Evolutionary conservation across 2,329 filamentous ascomycete species (phyloP), one percentile per base, ranked within the genome.

Genomic region (Fusarium mundagurra): DNA sequence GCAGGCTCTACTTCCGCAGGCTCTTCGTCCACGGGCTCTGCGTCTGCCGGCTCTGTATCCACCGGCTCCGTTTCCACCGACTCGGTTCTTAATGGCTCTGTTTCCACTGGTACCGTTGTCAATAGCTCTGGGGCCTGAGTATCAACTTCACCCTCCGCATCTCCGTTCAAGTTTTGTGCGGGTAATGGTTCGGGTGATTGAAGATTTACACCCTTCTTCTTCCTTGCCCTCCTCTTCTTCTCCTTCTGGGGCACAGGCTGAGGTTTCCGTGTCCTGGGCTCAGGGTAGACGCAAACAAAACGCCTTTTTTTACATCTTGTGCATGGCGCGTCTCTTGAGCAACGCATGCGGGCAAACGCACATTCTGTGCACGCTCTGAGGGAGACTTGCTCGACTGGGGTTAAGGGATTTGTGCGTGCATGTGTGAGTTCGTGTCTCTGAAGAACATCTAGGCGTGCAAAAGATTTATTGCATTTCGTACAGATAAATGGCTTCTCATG

Each of bases 401-500:
- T 22, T 33, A 43, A 34, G 10, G n/a, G 24, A 31, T 39, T 33
- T 24, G 18, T 33, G 20, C 72, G 72, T 16, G 22, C 47, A 7
- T 75, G 73, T 7, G 72, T 73, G 8, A 54, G 27, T 16, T 53
- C 47, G 27, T 75, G 73, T 8, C 72, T 72, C 16, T 67, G 58
- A 7, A 75, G 38, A 18, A 75, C 69, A 31, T 75, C 73, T 29
- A 57, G 62, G 6, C 73, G 72, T 2, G 73, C 62, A 47, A 75
- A 75, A 6, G 65, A 68, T 33, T 75, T 75, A 13, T 45, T 62
- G 41, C 73, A 75, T 48, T 65, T 41, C 3, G 31, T 8, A 20
- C 73, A 75, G 8, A 41, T 24, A 54, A 59, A 75, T 13, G 73
- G 72, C n/a, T 71, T 75, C 51, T 75, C 73, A 9, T 45, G 55